Conservation (phyloP, 768 basidiomycete species). For the Tulasnella sp. region DNA sequence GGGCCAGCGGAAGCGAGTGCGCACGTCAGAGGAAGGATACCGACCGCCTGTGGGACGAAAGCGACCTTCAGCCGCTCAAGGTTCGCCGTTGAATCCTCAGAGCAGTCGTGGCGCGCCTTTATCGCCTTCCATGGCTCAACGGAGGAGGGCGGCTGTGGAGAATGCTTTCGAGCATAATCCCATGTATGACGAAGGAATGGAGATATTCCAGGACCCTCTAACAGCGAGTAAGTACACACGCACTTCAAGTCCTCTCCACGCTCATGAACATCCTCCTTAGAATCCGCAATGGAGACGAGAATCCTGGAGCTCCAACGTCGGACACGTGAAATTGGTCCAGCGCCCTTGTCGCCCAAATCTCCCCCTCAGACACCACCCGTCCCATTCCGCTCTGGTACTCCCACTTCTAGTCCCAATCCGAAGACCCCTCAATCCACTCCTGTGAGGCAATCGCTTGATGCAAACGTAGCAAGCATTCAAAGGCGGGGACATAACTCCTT, state of each 20-base stretch:
- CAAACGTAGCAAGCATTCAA: neutral
- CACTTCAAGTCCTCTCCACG: too few relatives aligned
- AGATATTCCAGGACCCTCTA: slow-evolving; percentile 29
- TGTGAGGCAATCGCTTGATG: slow-evolving; percentile 13
- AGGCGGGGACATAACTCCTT: neutral
- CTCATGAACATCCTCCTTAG: neutral
- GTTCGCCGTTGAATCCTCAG: slow-evolving; percentile 31
- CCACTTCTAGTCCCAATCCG: slow-evolving; percentile 3
- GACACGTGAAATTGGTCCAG: slow-evolving; percentile 32
- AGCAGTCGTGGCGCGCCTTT: neutral
- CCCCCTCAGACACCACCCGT: slow-evolving; percentile 12
- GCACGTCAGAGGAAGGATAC: slow-evolving; percentile 12
- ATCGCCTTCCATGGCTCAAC: neutral
- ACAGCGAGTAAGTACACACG: neutral
- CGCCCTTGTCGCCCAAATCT: slow-evolving; percentile 28
- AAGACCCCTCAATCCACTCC: neutral
- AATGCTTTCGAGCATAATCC: slow-evolving; percentile 14
- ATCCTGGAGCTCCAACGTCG: slow-evolving; percentile 26
- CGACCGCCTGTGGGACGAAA: neutral
- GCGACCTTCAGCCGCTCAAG: neutral
- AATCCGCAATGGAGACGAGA: slow-evolving; percentile 6
- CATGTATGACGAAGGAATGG: slow-evolving; percentile 28
- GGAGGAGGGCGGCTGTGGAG: slow-evolving; percentile 21
- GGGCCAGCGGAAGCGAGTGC: slow-evolving; percentile 9
- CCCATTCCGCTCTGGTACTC: neutral